Conservation (phyloP, 176 grass and related monocot genomes). For the Musa itinerans region DNA sequence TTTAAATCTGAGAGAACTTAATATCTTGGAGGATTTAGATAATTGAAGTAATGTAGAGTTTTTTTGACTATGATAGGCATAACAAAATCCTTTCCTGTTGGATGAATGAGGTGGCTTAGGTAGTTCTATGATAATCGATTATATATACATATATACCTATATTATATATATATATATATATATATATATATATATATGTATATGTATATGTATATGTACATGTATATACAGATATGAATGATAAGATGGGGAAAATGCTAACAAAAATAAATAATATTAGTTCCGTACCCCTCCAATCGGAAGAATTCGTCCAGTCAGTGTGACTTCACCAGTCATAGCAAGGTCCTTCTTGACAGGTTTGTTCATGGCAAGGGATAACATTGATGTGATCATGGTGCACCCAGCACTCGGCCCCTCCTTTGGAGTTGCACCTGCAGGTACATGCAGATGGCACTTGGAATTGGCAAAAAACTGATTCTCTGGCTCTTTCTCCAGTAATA, state of each 20-base stretch:
- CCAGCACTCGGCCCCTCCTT: constrained; percentile 42
- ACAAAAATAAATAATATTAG: neutral
- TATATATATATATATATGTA: too few species aligned
- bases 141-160: too few species aligned
- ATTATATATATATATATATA: too few species aligned
- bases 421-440: constrained; percentile 86
- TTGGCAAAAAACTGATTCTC: constrained; percentile 65
- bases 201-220: too few species aligned
- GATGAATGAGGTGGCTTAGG: too few species aligned
- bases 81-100: too few species aligned
- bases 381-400: constrained; percentile 73
- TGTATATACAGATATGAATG: neutral
- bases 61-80: too few species aligned
- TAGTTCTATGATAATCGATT: too few species aligned
- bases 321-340: constrained; percentile 96
- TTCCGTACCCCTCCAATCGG: constrained; percentile 87
- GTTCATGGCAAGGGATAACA: constrained; percentile 79
- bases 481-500: constrained; percentile 56
- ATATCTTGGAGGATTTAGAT: too few species aligned
- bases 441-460: constrained; percentile 83
- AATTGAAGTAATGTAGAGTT: too few species aligned
- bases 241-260: neutral
- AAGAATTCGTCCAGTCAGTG: constrained; percentile 70
- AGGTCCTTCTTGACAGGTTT: constrained; percentile 74
- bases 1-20: too few species aligned